Percentiles rank a stretch among this genome's conserved stretches.
Evolutionary conservation across 352 stramenopile species (phyloP).

Genomic region (Phytophthora pluvialis): DNA sequence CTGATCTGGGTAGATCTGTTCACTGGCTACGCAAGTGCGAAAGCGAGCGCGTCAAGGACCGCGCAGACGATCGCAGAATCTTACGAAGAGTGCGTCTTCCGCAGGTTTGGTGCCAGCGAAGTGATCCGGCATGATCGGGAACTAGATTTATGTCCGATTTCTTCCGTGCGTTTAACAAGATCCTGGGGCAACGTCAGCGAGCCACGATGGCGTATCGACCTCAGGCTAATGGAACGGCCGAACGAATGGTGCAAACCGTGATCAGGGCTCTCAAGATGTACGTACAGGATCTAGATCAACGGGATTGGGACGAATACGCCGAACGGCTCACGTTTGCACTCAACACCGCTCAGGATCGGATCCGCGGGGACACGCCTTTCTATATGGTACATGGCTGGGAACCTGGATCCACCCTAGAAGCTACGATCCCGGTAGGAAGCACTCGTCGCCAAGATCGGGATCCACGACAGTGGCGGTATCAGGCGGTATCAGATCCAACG

Average conservation of each 20-base stretch:
- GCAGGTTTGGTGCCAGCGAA: slow-evolving; percentile 24
- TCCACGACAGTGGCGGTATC: too few species aligned
- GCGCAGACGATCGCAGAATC: slow-evolving; percentile 32
- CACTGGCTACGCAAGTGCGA: slow-evolving; percentile 12
- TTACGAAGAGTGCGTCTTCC: slow-evolving; percentile 30
- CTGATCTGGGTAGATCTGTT: slow-evolving; percentile 4
- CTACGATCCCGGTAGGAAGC: too few species aligned
- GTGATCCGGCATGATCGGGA: slow-evolving; percentile 34
- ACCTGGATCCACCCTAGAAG: slow-evolving; percentile 1
- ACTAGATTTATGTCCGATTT: slow-evolving; percentile 35
- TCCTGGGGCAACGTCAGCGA: slow-evolving; percentile 11
- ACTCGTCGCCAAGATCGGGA: too few species aligned
- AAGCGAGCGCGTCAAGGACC: slow-evolving; percentile 14
- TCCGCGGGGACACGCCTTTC: slow-evolving; percentile 6
- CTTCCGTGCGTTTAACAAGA: slow-evolving; percentile 28
- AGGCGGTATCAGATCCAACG: too few species aligned
- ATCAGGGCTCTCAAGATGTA: slow-evolving; percentile 27
- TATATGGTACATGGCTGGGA: slow-evolving; percentile 2
- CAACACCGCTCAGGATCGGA: slow-evolving; percentile 22
- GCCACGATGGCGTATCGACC: slow-evolving; percentile 26
- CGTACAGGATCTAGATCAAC: slow-evolving; percentile 25
- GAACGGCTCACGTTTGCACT: slow-evolving; percentile 31
- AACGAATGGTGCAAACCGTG: slow-evolving; percentile 32
- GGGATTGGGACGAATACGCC: slow-evolving; percentile 37
- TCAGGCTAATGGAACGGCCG: slow-evolving; percentile 25